Evolutionary conservation across 805 yeast species (phyloP), one percentile per base, ranked within the genome.

Genomic region (Spathaspora boniae): DNA sequence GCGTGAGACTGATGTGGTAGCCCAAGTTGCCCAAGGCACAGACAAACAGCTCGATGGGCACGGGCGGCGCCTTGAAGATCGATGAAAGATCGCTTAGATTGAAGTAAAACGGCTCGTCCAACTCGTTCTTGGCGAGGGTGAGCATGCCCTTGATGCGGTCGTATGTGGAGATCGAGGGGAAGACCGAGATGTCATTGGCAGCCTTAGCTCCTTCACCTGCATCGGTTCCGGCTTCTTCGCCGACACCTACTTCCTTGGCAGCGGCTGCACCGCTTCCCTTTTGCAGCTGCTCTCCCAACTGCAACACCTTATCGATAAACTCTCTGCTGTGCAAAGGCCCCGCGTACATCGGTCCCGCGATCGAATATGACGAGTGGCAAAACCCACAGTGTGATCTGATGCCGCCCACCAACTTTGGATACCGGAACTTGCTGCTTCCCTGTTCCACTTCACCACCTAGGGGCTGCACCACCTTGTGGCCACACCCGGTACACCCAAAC

Each of bases 291-390:
- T 22, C 12, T 11, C 11, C 25, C n/a, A 29, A 24, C n/a, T 70
- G 65, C 36, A 86, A 68, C 30, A 89, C 70, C 45, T 68, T 74
- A 18, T 76, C 68, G 28, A 91, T 68, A 50, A 91, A 93, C 14
- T 72, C 76, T 17, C 57, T 54, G 51, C 82, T 74, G 51, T 91
- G 98, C 38, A 93, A 58, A 5, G 72, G 67, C 8, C 80, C 88
- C 6, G 37, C 37, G 85, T 95, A 93, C 96, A 93, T 85, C 41
- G 99, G 99, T 4, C 99, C 99, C 6, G 91, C 88, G 23, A 93
- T 55, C 54, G 86, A 95, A 56, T 76, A 76, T 2, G 76, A 71
- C 40, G 67, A 71, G 1, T 74, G 80, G 63, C 98, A 93, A 56
- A 70, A 80, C 18, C 68, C 53, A 62, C 98, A 93, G 27, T 67